Percentiles rank a stretch among this genome's conserved stretches.
phyloP scores from a whole-genome alignment of 257 asterid species.

The Fraxinus quadrangulata region DNA sequence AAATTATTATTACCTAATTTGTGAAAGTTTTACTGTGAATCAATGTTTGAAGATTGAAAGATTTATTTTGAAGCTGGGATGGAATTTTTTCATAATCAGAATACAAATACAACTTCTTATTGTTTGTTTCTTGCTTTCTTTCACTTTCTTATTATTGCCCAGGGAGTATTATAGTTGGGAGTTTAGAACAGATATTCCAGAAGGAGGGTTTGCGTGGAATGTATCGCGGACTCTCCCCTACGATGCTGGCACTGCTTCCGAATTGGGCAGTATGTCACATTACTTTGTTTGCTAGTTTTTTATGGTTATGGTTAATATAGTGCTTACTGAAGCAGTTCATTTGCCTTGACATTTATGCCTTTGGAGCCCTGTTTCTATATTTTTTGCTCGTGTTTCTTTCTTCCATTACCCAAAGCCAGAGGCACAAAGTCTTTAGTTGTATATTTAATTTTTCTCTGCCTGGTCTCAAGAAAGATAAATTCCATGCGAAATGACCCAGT shows the following conservation, averaged over 20 bases:
- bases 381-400: no score
- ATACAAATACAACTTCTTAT: no score
- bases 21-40: no score
- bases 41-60: no score
- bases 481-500: constrained; percentile 17
- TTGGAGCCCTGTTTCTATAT: no score
- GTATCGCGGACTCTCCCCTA: constrained; percentile 97
- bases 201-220: constrained; percentile 91
- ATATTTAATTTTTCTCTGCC: no score
- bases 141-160: constrained; percentile 28
- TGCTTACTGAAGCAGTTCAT: constrained; percentile 10
- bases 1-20: no score
- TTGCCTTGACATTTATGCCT: neutral
- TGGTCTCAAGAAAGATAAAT: neutral
- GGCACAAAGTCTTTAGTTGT: no score
- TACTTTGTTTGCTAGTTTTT: constrained; percentile 5
- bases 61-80: neutral
- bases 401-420: no score
- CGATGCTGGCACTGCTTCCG: constrained; percentile 87
- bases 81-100: no score
- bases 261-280: constrained; percentile 82
- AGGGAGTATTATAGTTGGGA: constrained; percentile 87
- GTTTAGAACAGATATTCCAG: constrained; percentile 76
- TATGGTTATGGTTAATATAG: constrained; percentile 1
- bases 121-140: neutral